A percentile compares a stretch with the other conserved stretches of the same genome.
Evolutionary conservation across 805 yeast species (phyloP).

Genomic region (Spathaspora girioi): DNA sequence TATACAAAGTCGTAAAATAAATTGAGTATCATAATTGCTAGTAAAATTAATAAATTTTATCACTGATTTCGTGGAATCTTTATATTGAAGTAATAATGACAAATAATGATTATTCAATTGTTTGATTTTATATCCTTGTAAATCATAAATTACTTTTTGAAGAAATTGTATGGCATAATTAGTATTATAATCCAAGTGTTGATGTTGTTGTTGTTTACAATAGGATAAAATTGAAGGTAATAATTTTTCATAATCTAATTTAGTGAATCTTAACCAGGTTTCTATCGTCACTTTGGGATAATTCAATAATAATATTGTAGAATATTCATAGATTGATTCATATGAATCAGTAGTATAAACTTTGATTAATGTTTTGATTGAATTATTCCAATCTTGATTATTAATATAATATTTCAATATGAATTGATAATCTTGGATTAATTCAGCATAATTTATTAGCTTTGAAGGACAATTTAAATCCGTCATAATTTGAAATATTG

Average conservation of each 20-base stretch:
- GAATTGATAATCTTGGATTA: constrained; percentile 64
- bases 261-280: constrained; percentile 63
- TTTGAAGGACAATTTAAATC: constrained; percentile 64
- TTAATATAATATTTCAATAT: constrained; percentile 69
- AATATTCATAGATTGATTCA: constrained; percentile 55
- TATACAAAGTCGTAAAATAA: constrained; percentile 70
- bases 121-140: constrained; percentile 34
- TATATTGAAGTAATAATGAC: constrained; percentile 56
- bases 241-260: constrained; percentile 47
- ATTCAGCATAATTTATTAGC: constrained; percentile 62
- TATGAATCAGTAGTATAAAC: constrained; percentile 30
- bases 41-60: constrained; percentile 25
- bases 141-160: constrained; percentile 40
- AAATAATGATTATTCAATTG: constrained; percentile 69
- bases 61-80: constrained; percentile 24
- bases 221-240: constrained; percentile 76
- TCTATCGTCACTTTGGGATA: constrained; percentile 68
- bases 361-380: constrained; percentile 54
- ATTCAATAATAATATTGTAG: constrained; percentile 67
- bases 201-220: constrained; percentile 37
- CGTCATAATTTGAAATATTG: constrained; percentile 68
- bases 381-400: constrained; percentile 68
- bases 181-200: not conserved
- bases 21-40: constrained; percentile 61
- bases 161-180: constrained; percentile 70